These are phyloP conservation scores for Cladobotryum mycophilum DNA, from an alignment of 2,329 filamentous ascomycete genomes.

Conservation along the genomic window DNA sequence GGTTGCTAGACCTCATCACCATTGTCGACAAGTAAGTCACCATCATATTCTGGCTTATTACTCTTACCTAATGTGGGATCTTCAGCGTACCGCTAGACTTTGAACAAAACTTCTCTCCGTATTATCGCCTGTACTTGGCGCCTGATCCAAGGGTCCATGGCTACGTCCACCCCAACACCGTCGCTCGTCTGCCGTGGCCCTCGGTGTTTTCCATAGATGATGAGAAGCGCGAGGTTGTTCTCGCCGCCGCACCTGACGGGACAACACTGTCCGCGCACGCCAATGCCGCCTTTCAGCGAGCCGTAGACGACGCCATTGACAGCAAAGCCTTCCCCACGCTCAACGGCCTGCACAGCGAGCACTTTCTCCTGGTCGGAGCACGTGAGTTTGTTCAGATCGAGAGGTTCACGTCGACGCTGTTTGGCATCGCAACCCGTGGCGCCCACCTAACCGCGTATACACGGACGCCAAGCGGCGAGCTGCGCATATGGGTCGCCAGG, in stretches of 20 bases:
- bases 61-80: no score
- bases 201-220: slow-evolving; percentile 31
- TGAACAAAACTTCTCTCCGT: slow-evolving; percentile 28
- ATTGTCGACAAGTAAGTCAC: slow-evolving; percentile 36
- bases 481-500: slow-evolving; percentile 67
- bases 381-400: slow-evolving; percentile 44
- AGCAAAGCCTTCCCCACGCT: slow-evolving; percentile 32
- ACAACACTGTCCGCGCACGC: slow-evolving; percentile 24
- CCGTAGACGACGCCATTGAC: slow-evolving; percentile 33
- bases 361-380: slow-evolving; percentile 35
- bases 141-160: slow-evolving; percentile 42
- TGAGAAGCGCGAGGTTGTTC: slow-evolving; percentile 24
- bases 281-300: slow-evolving; percentile 33
- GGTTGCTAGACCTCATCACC: slow-evolving; percentile 33
- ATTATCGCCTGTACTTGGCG: slow-evolving; percentile 42
- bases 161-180: slow-evolving; percentile 41
- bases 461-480: slow-evolving; percentile 25
- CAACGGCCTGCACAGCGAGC: slow-evolving; percentile 36
- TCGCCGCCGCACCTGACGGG: slow-evolving; percentile 21
- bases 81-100: slow-evolving; percentile 42
- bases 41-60: no score
- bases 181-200: slow-evolving; percentile 43
- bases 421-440: slow-evolving; percentile 62
- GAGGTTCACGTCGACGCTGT: slow-evolving; percentile 55
- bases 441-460: slow-evolving; percentile 61